Base-by-base conservation (phyloP, 805 yeast genomes). In the Lachancea sp. region DNA sequence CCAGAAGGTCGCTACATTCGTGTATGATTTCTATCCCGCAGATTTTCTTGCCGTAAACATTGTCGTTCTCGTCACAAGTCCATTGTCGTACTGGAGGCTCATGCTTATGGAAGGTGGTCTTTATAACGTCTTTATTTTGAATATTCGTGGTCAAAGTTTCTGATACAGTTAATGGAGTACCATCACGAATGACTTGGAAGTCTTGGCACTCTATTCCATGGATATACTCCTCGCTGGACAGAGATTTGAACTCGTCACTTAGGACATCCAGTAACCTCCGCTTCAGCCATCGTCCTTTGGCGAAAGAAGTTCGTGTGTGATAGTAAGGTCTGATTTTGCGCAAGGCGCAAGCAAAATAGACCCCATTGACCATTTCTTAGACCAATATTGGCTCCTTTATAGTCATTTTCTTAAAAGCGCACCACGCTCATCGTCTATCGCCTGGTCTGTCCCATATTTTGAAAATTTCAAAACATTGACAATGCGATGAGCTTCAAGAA, bases 21-120 rank as follows among this genome's bases (percentile, higher is more conserved):
- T 71, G 71, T 0, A 88, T 77, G 11, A 88, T 74, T 38, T 72
- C 70, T 39, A 87, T 77, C 0, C 75, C 74, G 12, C 67, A 58
- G 45, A 60, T 37, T 6, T 9, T 20, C 12, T 45, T 34, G 3
- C 33, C 38, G 2, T 41, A 36, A 17, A 49, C 15, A 15, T 16
- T 43, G 32, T 41, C 46, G 8, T 23, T 35, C 13, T 45, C 50
- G 18, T 46, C 50, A 3, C 41, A 36, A 29, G 55, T 48, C 65
- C 65, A 60, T 30, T 52, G 51, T 46, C 78, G 60, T 2, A 89
- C 88, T 0, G 94, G 78, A 5, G 97, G 96, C 55, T 92, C 98
- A 56, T 90, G 97, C 43, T 89, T 74, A 57, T 88, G 97, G 34
- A 77, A 45, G 4, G 42, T 42, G 1, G 54, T 51, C 16, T 45